Percentiles rank a stretch among this genome's conserved stretches.
These are phyloP conservation scores for Escovopsis sp. DNA, from an alignment of 2,329 filamentous ascomycete species.

Conservation along the genomic window DNA sequence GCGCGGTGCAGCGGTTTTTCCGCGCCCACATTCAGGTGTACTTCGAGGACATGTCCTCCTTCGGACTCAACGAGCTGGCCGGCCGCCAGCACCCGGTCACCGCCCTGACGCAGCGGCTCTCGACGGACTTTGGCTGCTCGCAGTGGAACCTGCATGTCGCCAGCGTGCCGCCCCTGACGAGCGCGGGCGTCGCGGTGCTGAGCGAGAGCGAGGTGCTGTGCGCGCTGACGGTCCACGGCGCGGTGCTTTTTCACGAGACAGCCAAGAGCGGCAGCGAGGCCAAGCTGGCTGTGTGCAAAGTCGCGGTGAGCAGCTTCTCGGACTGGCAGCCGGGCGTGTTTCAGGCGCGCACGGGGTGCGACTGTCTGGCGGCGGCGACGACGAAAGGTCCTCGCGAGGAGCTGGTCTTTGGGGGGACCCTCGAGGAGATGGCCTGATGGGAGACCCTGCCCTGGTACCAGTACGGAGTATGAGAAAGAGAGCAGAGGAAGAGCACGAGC, in stretches of 20 bases:
- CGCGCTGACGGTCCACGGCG: conserved; percentile 61
- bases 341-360: conserved; percentile 4
- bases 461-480: neutral
- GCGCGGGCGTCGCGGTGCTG: conserved; percentile 24
- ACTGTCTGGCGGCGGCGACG: no score
- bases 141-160: conserved; percentile 39
- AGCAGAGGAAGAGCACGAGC: no score
- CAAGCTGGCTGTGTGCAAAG: conserved; percentile 49
- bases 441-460: no score
- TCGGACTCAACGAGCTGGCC: conserved; percentile 62
- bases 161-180: conserved; percentile 23
- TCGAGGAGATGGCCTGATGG: no score
- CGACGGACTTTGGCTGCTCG: conserved; percentile 48
- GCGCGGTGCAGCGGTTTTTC: conserved; percentile 63
- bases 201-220: conserved; percentile 44
- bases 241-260: conserved; percentile 45
- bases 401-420: no score
- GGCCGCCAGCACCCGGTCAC: conserved; percentile 75
- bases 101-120: conserved; percentile 48
- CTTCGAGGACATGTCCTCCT: conserved; percentile 74
- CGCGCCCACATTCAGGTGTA: conserved; percentile 55
- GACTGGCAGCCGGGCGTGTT: neutral
- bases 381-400: neutral
- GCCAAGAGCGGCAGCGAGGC: conserved; percentile 56
- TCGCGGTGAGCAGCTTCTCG: conserved; percentile 3